phyloP scores from a whole-genome alignment of 305 asterid genomes.

The Fraxinus sp. region DNA sequence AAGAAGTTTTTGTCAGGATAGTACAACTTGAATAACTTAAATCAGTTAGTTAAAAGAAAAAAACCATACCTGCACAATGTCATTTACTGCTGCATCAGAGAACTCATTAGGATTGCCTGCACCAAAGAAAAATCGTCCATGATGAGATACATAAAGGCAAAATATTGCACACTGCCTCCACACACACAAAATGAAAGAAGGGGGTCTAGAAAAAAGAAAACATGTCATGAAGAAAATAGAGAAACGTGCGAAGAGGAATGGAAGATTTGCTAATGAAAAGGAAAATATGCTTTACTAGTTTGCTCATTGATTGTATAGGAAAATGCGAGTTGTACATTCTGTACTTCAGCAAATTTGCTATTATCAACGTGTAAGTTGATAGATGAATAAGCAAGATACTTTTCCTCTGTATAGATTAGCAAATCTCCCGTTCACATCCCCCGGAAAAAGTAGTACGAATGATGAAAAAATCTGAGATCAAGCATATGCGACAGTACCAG shows the following conservation, averaged over 20 bases:
- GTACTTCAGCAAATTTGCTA: not conserved
- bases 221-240: not conserved
- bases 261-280: not conserved
- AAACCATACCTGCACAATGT: constrained; percentile 44
- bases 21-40: not conserved
- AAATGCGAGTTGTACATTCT: not conserved
- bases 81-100: constrained; percentile 50
- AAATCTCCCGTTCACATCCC: not conserved
- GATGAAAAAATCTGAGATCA: constrained; percentile 5
- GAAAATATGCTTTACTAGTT: not conserved
- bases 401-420: not conserved
- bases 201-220: not conserved
- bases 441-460: not conserved
- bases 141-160: constrained; percentile 15
- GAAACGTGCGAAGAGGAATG: not conserved
- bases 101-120: constrained; percentile 53
- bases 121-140: constrained; percentile 7
- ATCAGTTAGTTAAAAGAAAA: not conserved
- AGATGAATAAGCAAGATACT: not conserved
- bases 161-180: not conserved
- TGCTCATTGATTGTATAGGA: not conserved
- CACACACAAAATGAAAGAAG: not conserved
- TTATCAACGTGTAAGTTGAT: not conserved
- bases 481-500: constrained; percentile 47
- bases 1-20: not conserved